Base-by-base conservation (phyloP, 2,329 filamentous ascomycete species). In the Neofusicoccum sp. region DNA sequence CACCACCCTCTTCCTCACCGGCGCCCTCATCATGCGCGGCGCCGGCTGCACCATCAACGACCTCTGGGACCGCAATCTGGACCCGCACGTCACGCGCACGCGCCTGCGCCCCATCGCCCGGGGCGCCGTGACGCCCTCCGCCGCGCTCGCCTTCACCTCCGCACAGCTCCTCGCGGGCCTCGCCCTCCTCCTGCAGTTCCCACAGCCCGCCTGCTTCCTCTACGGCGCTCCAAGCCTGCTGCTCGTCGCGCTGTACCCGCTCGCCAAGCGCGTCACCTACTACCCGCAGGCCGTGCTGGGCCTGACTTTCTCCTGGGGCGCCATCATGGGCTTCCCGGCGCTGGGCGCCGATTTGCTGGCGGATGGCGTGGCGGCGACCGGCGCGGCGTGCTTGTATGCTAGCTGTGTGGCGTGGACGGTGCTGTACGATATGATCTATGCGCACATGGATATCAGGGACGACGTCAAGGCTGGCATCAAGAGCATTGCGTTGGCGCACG, bases 371-470 rank as follows among this genome's bases (percentile, higher is more conserved):
- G 89, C 89, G 2, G 71, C 90, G 61, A 79, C 82, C 3, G 86
- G 89, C 1, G 89, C 89, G 1, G 84, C 81, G 2, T 84, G 84
- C 61, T 78, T 96, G 51, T 96, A 96, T 71, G 78, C 83, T 9
- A 91, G 89, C 44, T 95, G 92, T 67, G 81, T 95, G 26, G 86
- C 90, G 3, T 96, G 92, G 92, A 96, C 91, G 0, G 83, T 96
- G 28, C 76, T 96, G 40, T 96, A 96, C 73, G 91, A 96, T 73
- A 96, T 95, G 86, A 91, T 96, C 33, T 96, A 96, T 73, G 91
- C 91, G 12, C 91, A 96, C 72, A 93, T 95, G 87, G 91, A 96
- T 69, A 89, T 93, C 73, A 88, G 88, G 69, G 91, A 96, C 67
- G 91, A 96, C 70, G 86, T 82, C 63, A 92, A 91, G 73, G 91